Base-by-base conservation (phyloP, 2,329 filamentous ascomycete genomes). In the Ophiostoma sp. region DNA sequence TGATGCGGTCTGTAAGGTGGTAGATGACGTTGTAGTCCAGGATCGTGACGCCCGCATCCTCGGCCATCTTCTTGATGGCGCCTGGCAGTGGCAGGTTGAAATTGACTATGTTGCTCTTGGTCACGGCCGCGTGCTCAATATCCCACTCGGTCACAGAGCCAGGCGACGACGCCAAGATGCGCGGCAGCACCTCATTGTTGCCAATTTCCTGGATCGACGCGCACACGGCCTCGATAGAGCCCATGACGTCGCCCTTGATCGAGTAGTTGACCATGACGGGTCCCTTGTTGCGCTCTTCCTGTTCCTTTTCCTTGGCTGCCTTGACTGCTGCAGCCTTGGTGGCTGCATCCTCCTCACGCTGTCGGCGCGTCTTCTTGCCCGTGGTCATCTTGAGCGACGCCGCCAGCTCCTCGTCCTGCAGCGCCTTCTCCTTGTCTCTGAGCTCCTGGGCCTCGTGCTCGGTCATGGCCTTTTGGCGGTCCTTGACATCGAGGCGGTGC, bases 231-330 rank as follows among this genome's bases (percentile, higher is more conserved):
- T 99, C 95, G 0, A 94, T 93, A 0, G 94, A 98, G 52, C 95
- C 95, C 72, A 90, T 91, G 23, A 98, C 95, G 76, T 99, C 95
- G 69, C 90, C 94, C 79, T 96, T 97, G 81, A 99, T 84, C 71
- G 95, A 87, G 79, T 98, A 95, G 75, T 90, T 90, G 67, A 97
- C 85, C 20, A 85, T 81, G 68, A 83, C 82, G 8, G 84, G 79
- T 10, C 83, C 82, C 13, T 62, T 65, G 66, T 7, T 68, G 31
- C 41, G 41, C 66, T 27, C 57, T 23, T 23, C 44, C 44, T 78
- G 75, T 17, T 76, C 74, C 71, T 78, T 80, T 2, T 75, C 81
- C 65, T 80, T 44, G 11, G 15, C 68, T 2, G n/a, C 33, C 23
- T 41, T 77, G 11, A 77, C 79, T 11, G 79, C 79, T 0, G 77